Evolutionary conservation across 2,329 filamentous ascomycete species (phyloP).

Genomic region (Alternaria viburni): DNA sequence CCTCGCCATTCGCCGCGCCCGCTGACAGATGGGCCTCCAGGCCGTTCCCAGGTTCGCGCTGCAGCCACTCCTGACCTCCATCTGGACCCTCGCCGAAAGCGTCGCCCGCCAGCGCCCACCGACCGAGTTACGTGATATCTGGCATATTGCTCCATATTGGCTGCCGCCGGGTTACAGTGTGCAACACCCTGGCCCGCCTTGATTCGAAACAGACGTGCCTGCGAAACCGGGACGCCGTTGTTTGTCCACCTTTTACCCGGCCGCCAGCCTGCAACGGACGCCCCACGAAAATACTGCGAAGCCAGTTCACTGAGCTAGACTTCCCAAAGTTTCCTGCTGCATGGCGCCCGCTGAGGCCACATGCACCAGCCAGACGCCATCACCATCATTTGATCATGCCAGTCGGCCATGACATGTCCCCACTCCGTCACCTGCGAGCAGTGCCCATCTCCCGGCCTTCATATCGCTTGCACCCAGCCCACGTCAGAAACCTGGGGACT

Average conservation of each 20-base stretch:
- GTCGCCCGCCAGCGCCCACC: slow-evolving; percentile 24
- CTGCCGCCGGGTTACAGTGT: slow-evolving; percentile 37
- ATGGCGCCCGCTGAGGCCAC: slow-evolving; percentile 31
- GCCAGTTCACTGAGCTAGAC: slow-evolving; percentile 12
- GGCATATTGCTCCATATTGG: slow-evolving; percentile 44
- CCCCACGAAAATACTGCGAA: slow-evolving; percentile 37
- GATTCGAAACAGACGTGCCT: slow-evolving; percentile 42
- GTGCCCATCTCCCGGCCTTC: slow-evolving; percentile 21
- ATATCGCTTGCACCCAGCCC: slow-evolving; percentile 26
- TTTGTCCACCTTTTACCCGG: slow-evolving; percentile 46
- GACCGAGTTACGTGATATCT: slow-evolving; percentile 42
- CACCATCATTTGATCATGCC: slow-evolving; percentile 23
- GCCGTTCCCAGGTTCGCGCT: slow-evolving; percentile 12
- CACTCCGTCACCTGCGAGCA: slow-evolving; percentile 20
- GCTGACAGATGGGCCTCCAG: slow-evolving; percentile 17
- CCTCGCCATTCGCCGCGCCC: slow-evolving; percentile 16
- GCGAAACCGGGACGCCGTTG: slow-evolving; percentile 40
- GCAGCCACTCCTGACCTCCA: slow-evolving; percentile 19
- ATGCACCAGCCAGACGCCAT: slow-evolving; percentile 29
- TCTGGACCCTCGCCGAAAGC: slow-evolving; percentile 20
- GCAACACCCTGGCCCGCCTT: slow-evolving; percentile 31
- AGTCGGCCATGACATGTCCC: slow-evolving; percentile 15
- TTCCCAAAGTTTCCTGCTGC: slow-evolving; percentile 25
- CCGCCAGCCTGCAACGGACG: slow-evolving; percentile 29
- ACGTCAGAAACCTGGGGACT: slow-evolving; percentile 26